Percentiles rank a stretch among this genome's conserved stretches.
phyloP scores from a whole-genome alignment of 2,329 filamentous ascomycete species.

The Pseudogymnoascus sp. region DNA sequence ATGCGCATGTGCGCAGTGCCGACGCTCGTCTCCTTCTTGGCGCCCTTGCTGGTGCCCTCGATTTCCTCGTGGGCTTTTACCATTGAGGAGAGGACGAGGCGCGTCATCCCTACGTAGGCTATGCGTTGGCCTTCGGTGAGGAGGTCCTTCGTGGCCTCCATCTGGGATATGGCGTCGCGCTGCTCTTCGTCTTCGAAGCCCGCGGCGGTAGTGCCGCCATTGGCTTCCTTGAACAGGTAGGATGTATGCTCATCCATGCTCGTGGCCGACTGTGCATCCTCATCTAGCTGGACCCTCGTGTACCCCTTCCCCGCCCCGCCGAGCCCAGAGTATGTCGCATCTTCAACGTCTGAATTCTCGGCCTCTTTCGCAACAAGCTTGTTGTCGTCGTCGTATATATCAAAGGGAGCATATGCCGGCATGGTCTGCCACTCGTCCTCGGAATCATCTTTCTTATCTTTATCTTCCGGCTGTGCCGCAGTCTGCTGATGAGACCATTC shows the following conservation, averaged over 20 bases:
- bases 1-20: slow-evolving; percentile 76
- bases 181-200: slow-evolving; percentile 68
- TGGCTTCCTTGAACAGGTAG: slow-evolving; percentile 79
- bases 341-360: slow-evolving; percentile 58
- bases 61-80: slow-evolving; percentile 58
- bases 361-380: slow-evolving; percentile 77
- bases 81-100: slow-evolving; percentile 75
- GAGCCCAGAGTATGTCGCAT: slow-evolving; percentile 65
- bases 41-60: slow-evolving; percentile 49
- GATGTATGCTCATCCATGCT: slow-evolving; percentile 97
- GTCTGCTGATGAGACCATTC: slow-evolving; percentile 85
- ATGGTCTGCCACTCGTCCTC: slow-evolving; percentile 86
- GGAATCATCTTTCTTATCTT: slow-evolving; percentile 48
- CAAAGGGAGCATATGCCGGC: slow-evolving; percentile 86
- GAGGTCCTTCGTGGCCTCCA: slow-evolving; percentile 92
- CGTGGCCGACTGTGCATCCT: slow-evolving; percentile 86
- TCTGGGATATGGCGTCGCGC: slow-evolving; percentile 77
- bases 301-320: slow-evolving; percentile 93
- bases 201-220: slow-evolving; percentile 52
- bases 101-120: slow-evolving; percentile 86
- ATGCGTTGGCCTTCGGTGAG: slow-evolving; percentile 93
- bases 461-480: slow-evolving; percentile 47
- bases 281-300: slow-evolving; percentile 88
- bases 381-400: slow-evolving; percentile 93
- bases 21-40: slow-evolving; percentile 64